phyloP scores from a whole-genome alignment of 441 rosid genomes.

The Erysimum cheiri region DNA sequence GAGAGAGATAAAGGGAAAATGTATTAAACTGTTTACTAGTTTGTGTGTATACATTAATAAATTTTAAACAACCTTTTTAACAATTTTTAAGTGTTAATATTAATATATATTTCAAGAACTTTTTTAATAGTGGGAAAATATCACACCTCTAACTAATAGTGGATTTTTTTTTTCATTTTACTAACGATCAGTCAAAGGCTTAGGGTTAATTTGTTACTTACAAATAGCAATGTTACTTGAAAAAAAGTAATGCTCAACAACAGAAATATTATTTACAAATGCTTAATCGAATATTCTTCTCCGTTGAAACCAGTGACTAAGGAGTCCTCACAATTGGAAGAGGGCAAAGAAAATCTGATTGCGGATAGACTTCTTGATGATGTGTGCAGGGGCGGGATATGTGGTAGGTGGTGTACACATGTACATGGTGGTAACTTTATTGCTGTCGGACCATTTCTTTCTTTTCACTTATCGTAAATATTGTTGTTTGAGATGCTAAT shows the following conservation, averaged over 20 bases:
- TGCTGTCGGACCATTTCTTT: background rate
- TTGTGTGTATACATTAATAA: background rate
- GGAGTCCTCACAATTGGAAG: background rate
- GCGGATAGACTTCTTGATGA: background rate
- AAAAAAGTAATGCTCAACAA: background rate
- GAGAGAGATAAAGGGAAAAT: background rate
- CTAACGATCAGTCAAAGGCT: too few relatives aligned
- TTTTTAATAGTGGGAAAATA: too few relatives aligned
- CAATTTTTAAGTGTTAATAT: background rate
- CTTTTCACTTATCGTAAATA: background rate
- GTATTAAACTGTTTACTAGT: background rate
- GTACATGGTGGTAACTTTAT: background rate
- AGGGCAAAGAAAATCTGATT: background rate
- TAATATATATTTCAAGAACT: too few relatives aligned
- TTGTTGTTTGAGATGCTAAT: background rate
- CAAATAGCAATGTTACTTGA: background rate
- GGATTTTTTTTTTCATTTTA: too few relatives aligned
- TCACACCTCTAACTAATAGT: too few relatives aligned
- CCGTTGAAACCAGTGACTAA: background rate
- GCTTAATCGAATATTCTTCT: background rate
- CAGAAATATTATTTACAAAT: background rate
- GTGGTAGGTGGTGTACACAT: too few relatives aligned
- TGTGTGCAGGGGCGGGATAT: background rate
- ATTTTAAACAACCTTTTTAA: background rate
- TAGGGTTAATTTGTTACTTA: background rate